phyloP scores from a whole-genome alignment of 208 protist genomes.

The Trypanosoma platydactyli region DNA sequence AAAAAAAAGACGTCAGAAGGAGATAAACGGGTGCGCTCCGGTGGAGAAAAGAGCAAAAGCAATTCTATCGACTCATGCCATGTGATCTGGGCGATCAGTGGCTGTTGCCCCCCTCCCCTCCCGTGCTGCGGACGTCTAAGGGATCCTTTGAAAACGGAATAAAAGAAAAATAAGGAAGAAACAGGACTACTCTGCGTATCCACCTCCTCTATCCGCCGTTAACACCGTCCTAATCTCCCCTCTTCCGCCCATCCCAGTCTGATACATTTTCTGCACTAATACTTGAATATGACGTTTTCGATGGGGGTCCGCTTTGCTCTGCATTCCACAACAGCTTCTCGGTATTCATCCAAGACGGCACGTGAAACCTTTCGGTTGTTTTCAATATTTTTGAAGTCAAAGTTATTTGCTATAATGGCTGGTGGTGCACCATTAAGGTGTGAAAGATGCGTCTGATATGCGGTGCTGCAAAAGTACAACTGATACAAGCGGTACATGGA shows the following conservation, averaged over 20 bases:
- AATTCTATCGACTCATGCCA: too few species aligned
- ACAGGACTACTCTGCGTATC: neutral
- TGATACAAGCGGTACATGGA: conserved; percentile 70
- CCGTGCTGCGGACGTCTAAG: too few species aligned
- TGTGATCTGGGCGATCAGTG: too few species aligned
- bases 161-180: too few species aligned
- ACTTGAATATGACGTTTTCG: conserved; percentile 85
- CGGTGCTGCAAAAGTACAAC: conserved; percentile 54
- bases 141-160: too few species aligned
- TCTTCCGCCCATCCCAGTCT: neutral
- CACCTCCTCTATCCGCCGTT: neutral
- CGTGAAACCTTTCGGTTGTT: conserved; percentile 72
- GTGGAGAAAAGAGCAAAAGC: too few species aligned
- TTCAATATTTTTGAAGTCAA: conserved; percentile 67
- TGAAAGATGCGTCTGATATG: conserved; percentile 78
- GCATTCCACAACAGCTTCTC: conserved; percentile 60
- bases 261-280: conserved; percentile 34
- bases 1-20: too few species aligned
- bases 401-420: conserved; percentile 88
- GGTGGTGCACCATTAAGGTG: conserved; percentile 70
- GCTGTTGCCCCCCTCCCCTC: too few species aligned
- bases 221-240: neutral
- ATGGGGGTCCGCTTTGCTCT: conserved; percentile 47
- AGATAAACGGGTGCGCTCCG: too few species aligned
- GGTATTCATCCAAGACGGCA: conserved; percentile 68